phyloP scores from a whole-genome alignment of 805 yeast genomes.

The Metschnikowia cubensis region DNA sequence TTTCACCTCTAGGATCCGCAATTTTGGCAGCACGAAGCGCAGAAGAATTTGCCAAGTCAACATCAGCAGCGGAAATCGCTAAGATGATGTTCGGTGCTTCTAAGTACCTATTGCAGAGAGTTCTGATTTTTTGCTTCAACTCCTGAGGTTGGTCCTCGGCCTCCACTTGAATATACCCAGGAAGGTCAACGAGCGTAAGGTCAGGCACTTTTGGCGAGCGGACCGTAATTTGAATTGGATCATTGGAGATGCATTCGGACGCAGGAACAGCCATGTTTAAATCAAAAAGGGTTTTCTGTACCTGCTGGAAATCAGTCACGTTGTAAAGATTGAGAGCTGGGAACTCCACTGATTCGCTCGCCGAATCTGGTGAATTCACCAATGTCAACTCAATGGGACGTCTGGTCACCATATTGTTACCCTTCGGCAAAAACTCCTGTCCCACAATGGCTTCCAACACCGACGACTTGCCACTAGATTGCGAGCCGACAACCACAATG shows the following conservation, averaged over 20 bases:
- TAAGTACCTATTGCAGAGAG: conserved; percentile 78
- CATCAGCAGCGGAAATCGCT: conserved; percentile 97
- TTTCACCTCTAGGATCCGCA: conserved; percentile 90
- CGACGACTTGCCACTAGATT: conserved; percentile 94
- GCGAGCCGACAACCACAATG: conserved; percentile 95
- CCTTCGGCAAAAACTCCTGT: conserved; percentile 96
- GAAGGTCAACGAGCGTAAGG: conserved; percentile 88
- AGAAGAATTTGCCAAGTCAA: conserved; percentile 92
- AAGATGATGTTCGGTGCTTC: conserved; percentile 90
- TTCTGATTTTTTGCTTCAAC: conserved; percentile 72
- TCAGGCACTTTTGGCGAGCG: conserved; percentile 88
- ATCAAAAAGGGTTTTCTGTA: conserved; percentile 82
- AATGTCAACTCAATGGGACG: conserved; percentile 94
- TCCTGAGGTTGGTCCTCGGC: conserved; percentile 93
- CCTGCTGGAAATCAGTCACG: conserved; percentile 82
- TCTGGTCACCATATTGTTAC: conserved; percentile 96
- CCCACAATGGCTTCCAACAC: conserved; percentile 96
- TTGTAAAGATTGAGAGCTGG: conserved; percentile 83
- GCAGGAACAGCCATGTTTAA: conserved; percentile 89
- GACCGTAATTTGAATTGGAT: conserved; percentile 89
- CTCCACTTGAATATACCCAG: conserved; percentile 96
- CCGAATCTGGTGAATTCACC: conserved; percentile 75
- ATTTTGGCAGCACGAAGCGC: conserved; percentile 85
- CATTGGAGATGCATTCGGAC: conserved; percentile 80
- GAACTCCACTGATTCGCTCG: conserved; percentile 87